These are phyloP conservation scores for Globisporangium irregulare DNA, from an alignment of 352 stramenopile species.

Conservation along the genomic window DNA sequence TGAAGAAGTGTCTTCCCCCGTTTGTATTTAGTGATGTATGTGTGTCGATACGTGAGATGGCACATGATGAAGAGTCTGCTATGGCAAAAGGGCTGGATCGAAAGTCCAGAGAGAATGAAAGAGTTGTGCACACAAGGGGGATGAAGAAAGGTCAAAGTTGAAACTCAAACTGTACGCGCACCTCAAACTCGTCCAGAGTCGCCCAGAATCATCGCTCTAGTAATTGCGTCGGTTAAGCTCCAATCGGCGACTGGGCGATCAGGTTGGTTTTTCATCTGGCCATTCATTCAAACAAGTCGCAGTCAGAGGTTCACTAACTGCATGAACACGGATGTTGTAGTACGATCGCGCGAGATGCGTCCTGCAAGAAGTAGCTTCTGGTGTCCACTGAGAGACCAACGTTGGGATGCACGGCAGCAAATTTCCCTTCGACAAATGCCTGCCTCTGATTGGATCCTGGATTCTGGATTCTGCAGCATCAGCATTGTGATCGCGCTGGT, in stretches of 20 bases:
- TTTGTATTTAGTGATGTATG: slow-evolving; percentile 1
- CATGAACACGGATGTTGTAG: too few species aligned
- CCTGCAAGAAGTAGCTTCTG: too few species aligned
- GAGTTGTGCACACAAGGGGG: neutral
- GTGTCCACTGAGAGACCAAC: too few species aligned
- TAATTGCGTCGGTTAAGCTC: neutral
- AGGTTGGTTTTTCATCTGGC: neutral
- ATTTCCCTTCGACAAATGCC: too few species aligned
- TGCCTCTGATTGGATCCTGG: too few species aligned
- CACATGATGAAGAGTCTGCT: neutral
- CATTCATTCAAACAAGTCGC: too few species aligned
- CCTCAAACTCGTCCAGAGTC: neutral
- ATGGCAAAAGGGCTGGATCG: neutral
- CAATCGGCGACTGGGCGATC: neutral
- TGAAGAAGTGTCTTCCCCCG: neutral
- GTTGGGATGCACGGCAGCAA: too few species aligned
- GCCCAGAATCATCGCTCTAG: neutral
- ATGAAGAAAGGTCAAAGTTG: neutral
- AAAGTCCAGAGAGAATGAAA: neutral
- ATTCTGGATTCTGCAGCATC: neutral
- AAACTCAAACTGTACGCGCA: neutral
- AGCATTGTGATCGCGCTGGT: neutral
- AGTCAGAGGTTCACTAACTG: too few species aligned
- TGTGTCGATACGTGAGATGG: neutral
- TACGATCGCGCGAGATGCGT: too few species aligned